Evolutionary conservation across 1,284 basidiomycete genomes (phyloP), one percentile per base, ranked within the genome.

Genomic region (Psilocybe mexicana): DNA sequence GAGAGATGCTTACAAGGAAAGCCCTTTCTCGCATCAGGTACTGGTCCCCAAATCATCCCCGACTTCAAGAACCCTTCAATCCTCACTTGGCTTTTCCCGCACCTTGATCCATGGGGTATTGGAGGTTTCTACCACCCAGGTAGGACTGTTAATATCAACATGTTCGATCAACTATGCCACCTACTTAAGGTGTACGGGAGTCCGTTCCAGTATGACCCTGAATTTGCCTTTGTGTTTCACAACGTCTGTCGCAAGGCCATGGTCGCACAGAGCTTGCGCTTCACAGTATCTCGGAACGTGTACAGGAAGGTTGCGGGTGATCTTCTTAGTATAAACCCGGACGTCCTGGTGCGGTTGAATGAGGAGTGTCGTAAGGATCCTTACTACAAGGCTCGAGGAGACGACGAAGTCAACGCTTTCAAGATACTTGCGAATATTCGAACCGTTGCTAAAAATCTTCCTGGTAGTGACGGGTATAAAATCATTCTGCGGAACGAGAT

Each of bases 151-250:
- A 11, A 11, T 6, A 40, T 40, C 3, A n/a, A 12, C 4, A 40
- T 55, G 54, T n/a, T 47, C 10, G 54, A 55, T 30, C 54, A 55
- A 24, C 35, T 55, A 8, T 4, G 33, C 7, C 54, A 55, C 45
- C 45, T 55, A 4, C 36, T 55, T 66, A 73, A 28, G 63, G 65
- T 11, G 68, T 70, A 44, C 30, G 43, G 45, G 1, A 56, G 47
- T 35, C 55, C 47, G 1, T 51, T 49, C 35, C 40, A 43, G 23
- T 28, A 18, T n/a, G 55, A 56, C 14, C 47, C 55, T 30, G 59
- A 61, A 38, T 61, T 61, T 38, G 51, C 59, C 2, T 54, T 61
- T 28, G 43, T 57, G 6, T 57, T 57, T 35, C 54, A 61, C 28
- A 61, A 61, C 38, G 26, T 61, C 2, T 26, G 52, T 33, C 50